These are phyloP conservation scores for Phytopythium delawarense DNA, from an alignment of 352 stramenopile genomes.

Conservation along the genomic window DNA sequence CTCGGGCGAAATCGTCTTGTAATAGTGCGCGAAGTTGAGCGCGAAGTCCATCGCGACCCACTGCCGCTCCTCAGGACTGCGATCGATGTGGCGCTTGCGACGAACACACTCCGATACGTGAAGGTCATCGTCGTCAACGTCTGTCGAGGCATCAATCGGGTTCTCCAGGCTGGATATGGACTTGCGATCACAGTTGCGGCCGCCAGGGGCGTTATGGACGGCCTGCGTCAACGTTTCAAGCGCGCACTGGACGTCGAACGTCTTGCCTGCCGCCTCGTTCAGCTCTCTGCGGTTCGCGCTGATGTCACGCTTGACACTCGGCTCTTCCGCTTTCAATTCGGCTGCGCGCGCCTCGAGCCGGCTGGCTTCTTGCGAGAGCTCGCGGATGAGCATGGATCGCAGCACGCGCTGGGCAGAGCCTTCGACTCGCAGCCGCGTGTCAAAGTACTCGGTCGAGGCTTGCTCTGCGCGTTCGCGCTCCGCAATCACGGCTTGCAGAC, in stretches of 20 bases:
- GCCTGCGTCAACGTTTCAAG: not conserved
- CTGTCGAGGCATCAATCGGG: not conserved
- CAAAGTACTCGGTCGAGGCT: constrained; percentile 48
- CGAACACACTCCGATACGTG: constrained; percentile 36
- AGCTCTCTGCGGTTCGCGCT: constrained; percentile 11
- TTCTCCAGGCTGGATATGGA: not conserved
- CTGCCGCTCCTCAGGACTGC: constrained; percentile 49
- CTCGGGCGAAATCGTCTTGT: constrained; percentile 41
- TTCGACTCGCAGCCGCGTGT: constrained; percentile 51
- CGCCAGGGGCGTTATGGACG: not conserved
- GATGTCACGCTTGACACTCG: constrained; percentile 2
- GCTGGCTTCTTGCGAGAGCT: constrained; percentile 28
- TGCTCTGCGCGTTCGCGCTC: constrained; percentile 31
- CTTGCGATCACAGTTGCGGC: not conserved
- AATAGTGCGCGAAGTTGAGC: constrained; percentile 61
- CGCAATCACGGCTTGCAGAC: constrained; percentile 24
- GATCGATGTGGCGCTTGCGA: constrained; percentile 40
- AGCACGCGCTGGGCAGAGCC: constrained; percentile 49
- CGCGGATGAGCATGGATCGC: constrained; percentile 35
- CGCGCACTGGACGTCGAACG: constrained; percentile 15
- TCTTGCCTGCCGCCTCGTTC: constrained; percentile 30
- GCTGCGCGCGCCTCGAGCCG: constrained; percentile 18
- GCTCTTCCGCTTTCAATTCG: constrained; percentile 22
- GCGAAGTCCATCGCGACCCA: constrained; percentile 70
- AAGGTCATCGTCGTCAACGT: not conserved